Evolutionary conservation across 768 basidiomycete genomes (phyloP).

Genomic region (Mycena galericulata): DNA sequence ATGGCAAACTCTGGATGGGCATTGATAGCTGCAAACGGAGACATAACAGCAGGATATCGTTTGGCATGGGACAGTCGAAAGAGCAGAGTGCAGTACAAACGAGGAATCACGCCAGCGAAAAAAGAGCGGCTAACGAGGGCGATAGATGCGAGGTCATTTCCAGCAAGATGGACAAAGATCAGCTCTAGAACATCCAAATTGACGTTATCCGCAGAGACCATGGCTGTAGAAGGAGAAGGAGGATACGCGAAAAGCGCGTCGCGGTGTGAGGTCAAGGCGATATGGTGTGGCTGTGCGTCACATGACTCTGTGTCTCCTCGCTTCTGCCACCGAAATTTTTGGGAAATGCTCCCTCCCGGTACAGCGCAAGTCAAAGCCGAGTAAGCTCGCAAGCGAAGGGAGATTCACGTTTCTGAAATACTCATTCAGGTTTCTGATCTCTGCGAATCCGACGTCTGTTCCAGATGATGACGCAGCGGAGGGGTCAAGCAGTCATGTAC

Average conservation of each 20-base stretch:
- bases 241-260: too few species aligned
- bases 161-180: slow-evolving; percentile 68
- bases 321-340: not conserved
- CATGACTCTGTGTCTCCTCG: too few species aligned
- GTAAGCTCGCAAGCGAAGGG: slow-evolving; percentile 45
- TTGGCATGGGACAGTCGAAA: slow-evolving; percentile 71
- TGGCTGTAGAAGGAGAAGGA: too few species aligned
- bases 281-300: too few species aligned
- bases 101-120: slow-evolving; percentile 70
- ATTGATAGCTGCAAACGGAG: slow-evolving; percentile 71
- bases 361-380: slow-evolving; percentile 67
- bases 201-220: slow-evolving; percentile 76
- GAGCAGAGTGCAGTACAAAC: slow-evolving; percentile 68
- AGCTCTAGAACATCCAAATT: slow-evolving; percentile 80
- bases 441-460: slow-evolving; percentile 37
- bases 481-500: slow-evolving; percentile 58
- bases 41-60: slow-evolving; percentile 64
- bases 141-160: slow-evolving; percentile 68
- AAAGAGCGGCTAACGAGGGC: slow-evolving; percentile 77
- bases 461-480: slow-evolving; percentile 76
- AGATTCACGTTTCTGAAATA: not conserved
- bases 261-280: too few species aligned
- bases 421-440: slow-evolving; percentile 54
- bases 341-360: slow-evolving; percentile 47
- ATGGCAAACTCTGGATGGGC: slow-evolving; percentile 64